phyloP scores from a whole-genome alignment of 441 rosid species.

The Aleurites moluccanus region DNA sequence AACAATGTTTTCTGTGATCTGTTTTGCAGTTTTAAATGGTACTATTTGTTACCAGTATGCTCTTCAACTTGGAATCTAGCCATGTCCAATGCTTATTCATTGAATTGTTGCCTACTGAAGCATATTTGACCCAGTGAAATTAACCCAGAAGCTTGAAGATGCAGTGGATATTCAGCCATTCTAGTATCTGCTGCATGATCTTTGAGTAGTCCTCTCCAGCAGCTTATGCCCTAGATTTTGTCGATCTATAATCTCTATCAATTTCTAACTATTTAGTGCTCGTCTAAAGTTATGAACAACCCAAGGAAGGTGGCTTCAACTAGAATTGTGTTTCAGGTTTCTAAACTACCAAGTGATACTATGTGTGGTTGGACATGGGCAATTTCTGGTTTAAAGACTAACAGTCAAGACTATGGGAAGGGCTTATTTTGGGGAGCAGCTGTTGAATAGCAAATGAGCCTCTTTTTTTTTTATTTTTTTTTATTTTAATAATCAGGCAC shows the following conservation, averaged over 20 bases:
- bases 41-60: constrained; percentile 4
- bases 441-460: background rate
- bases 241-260: background rate
- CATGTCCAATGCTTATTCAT: background rate
- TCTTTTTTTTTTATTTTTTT: background rate
- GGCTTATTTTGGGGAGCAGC: background rate
- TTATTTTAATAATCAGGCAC: background rate
- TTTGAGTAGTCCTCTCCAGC: background rate
- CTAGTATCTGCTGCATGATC: constrained; percentile 6
- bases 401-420: too few relatives aligned
- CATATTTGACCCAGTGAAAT: constrained; percentile 1
- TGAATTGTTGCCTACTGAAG: constrained; percentile 10
- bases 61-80: constrained; percentile 6
- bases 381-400: background rate
- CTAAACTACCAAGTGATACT: background rate
- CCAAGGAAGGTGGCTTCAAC: background rate
- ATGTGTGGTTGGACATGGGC: background rate
- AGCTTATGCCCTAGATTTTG: background rate
- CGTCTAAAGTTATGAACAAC: background rate
- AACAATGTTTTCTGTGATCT: background rate
- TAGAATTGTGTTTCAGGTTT: background rate
- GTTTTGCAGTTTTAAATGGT: constrained; percentile 25
- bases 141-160: constrained; percentile 19
- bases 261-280: background rate
- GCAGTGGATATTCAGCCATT: background rate